Percentiles rank a stretch among this genome's conserved stretches.
phyloP scores from a whole-genome alignment of 2,329 filamentous ascomycete species.

The Hypoxylon sp. region DNA sequence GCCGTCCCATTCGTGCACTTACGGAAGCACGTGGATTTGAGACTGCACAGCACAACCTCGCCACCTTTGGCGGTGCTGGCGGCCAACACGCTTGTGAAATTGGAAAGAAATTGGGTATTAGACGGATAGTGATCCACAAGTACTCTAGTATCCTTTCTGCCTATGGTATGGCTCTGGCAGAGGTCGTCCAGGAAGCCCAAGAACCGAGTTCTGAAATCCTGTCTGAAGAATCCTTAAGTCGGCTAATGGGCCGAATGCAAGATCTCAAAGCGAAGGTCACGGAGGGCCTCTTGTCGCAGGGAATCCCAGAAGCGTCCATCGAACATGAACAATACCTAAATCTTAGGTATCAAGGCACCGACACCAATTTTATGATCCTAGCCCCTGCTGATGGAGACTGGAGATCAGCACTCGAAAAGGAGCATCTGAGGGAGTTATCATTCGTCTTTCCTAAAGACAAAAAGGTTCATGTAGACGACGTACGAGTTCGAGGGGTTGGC shows the following conservation, averaged over 20 bases:
- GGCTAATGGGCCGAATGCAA: conserved; percentile 25
- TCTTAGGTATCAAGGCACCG: conserved; percentile 47
- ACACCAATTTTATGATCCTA: conserved; percentile 64
- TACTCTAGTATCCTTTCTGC: conserved; percentile 57
- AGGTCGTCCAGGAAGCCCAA: conserved; percentile 42
- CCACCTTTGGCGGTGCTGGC: conserved; percentile 40
- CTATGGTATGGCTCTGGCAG: conserved; percentile 59
- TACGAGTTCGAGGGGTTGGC: conserved; percentile 55
- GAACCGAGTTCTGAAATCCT: conserved; percentile 41
- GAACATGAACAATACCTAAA: conserved; percentile 46
- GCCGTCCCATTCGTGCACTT: conserved; percentile 76
- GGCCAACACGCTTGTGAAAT: conserved; percentile 54
- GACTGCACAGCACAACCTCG: conserved; percentile 54
- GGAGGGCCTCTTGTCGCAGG: conserved; percentile 34
- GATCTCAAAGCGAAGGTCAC: conserved; percentile 43
- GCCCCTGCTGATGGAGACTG: conserved; percentile 57
- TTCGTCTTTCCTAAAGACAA: conserved; percentile 56
- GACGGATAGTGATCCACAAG: conserved; percentile 60
- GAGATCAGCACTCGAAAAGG: conserved; percentile 54
- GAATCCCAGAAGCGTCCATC: conserved; percentile 33
- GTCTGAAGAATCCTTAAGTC: conserved; percentile 22
- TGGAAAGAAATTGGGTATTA: conserved; percentile 59
- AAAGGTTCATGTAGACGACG: conserved; percentile 59
- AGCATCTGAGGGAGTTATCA: conserved; percentile 60
- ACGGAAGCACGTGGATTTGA: conserved; percentile 68